phyloP scores from a whole-genome alignment of 805 yeast species.

The Kregervanrija pseudodelftensis region DNA sequence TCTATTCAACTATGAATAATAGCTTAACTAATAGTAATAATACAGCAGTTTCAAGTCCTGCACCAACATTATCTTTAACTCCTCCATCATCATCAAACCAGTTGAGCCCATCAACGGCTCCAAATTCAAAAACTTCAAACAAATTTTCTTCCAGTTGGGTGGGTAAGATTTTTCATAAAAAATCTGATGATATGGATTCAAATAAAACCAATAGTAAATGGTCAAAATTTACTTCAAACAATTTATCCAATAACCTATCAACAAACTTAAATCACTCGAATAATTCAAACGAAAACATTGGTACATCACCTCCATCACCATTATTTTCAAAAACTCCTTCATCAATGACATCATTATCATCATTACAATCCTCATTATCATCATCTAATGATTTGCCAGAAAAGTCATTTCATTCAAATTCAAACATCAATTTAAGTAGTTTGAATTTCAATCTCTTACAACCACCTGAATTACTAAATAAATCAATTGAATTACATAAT shows the following conservation, averaged over 20 bases:
- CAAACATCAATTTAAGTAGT: constrained; percentile 2
- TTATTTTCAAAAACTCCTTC: background rate
- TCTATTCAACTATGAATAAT: constrained; percentile 32
- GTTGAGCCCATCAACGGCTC: background rate
- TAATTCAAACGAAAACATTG: background rate
- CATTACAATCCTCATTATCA: background rate
- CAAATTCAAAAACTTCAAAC: background rate
- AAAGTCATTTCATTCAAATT: background rate
- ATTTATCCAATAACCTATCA: background rate
- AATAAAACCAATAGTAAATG: constrained; percentile 1
- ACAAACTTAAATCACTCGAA: background rate
- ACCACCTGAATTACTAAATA: constrained; percentile 39
- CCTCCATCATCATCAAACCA: background rate
- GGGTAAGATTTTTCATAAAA: constrained; percentile 21
- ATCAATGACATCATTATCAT: background rate
- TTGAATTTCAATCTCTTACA: background rate
- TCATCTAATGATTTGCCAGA: background rate
- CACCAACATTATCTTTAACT: background rate
- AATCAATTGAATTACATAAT: constrained; percentile 16
- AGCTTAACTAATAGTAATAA: background rate
- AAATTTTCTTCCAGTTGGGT: constrained; percentile 14
- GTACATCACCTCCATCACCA: background rate
- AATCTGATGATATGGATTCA: constrained; percentile 3
- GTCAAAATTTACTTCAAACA: background rate
- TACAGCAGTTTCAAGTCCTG: background rate